Evolutionary conservation across 148 eudicot genomes (phyloP).

Genomic region (Hydrangea macrophylla): DNA sequence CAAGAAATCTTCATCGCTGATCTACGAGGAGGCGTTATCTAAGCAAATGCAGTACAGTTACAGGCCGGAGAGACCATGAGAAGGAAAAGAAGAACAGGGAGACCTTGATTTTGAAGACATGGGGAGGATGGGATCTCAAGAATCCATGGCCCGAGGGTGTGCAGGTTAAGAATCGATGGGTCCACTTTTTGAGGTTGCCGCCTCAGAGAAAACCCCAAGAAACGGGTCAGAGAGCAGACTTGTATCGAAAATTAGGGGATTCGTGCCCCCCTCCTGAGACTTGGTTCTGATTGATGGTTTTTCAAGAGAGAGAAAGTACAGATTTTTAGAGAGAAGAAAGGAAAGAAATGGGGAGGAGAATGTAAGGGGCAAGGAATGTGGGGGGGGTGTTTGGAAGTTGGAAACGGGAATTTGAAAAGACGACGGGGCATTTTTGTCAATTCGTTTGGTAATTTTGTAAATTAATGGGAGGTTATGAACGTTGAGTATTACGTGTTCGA

Average conservation of each 20-base stretch:
- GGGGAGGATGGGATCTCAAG: constrained; percentile 14
- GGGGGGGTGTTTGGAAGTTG: not conserved
- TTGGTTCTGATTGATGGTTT: not conserved
- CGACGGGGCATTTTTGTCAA: not conserved
- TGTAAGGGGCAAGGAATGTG: not conserved
- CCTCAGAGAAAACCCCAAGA: not conserved
- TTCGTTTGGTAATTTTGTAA: not conserved
- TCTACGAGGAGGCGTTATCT: constrained; percentile 8
- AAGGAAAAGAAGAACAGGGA: not conserved
- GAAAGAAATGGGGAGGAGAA: not conserved
- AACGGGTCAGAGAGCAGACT: not conserved
- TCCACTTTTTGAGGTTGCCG: not conserved
- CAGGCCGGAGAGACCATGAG: not conserved
- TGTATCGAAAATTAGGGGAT: not conserved
- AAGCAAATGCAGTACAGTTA: constrained; percentile 14
- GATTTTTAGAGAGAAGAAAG: not conserved
- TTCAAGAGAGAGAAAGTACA: not conserved
- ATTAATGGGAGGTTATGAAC: not conserved
- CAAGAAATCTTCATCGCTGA: constrained; percentile 42
- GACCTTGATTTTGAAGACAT: not conserved
- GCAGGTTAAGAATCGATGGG: constrained; percentile 19
- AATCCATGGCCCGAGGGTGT: constrained; percentile 12
- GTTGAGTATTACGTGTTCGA: not conserved
- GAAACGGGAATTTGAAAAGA: not conserved
- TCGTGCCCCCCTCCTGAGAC: not conserved